Evolutionary conservation across 805 yeast genomes (phyloP).

Genomic region (Pichia scutulata): DNA sequence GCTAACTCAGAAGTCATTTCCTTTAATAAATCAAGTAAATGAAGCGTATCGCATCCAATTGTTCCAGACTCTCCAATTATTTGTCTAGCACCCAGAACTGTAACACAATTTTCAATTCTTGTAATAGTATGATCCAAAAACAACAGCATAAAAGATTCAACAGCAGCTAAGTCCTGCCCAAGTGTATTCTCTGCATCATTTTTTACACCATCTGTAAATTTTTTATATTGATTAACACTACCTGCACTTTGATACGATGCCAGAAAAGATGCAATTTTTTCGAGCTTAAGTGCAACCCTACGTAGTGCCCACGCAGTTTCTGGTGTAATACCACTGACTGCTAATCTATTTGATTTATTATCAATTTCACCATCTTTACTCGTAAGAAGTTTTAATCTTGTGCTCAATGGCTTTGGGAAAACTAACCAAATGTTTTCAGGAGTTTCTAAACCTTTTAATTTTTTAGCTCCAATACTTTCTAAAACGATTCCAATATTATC

Average conservation of each 20-base stretch:
- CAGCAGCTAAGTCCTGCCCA: constrained; percentile 9
- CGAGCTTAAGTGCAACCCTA: constrained; percentile 48
- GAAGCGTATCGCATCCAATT: background rate
- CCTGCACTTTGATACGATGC: constrained; percentile 32
- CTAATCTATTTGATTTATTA: constrained; percentile 19
- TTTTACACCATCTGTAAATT: constrained; percentile 13
- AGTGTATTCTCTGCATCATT: constrained; percentile 14
- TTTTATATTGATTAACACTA: constrained; percentile 9
- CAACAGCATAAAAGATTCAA: constrained; percentile 40
- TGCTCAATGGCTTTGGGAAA: constrained; percentile 58
- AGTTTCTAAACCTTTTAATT: constrained; percentile 88
- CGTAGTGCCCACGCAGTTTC: constrained; percentile 36
- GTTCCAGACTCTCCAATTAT: constrained; percentile 1
- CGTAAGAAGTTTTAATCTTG: constrained; percentile 44
- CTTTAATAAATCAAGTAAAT: constrained; percentile 4
- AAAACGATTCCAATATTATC: constrained; percentile 63
- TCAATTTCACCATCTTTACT: constrained; percentile 28
- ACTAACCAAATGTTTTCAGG: constrained; percentile 79
- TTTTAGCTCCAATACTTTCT: constrained; percentile 72
- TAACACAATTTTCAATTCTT: constrained; percentile 56
- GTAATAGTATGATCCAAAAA: constrained; percentile 61
- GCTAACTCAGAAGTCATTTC: constrained; percentile 8
- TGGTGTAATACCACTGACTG: constrained; percentile 24
- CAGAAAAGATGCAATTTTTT: constrained; percentile 44
- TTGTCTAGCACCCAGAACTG: constrained; percentile 34